phyloP scores from a whole-genome alignment of 2,329 filamentous ascomycete species.

The Ascochyta lentis region DNA sequence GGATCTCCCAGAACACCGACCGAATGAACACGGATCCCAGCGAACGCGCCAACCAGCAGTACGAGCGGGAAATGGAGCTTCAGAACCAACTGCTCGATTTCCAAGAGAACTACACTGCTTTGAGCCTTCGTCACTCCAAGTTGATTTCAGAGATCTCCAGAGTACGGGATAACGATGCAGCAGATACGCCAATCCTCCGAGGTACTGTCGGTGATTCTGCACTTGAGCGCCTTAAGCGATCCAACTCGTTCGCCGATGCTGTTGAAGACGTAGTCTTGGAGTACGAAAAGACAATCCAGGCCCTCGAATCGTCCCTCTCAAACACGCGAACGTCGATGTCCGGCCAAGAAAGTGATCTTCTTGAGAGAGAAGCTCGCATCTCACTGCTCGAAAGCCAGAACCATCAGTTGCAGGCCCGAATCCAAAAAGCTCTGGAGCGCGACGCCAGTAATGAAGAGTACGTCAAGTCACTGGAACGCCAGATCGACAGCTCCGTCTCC shows the following conservation, averaged over 20 bases:
- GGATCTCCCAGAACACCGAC: slow-evolving; percentile 75
- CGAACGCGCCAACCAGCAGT: slow-evolving; percentile 79
- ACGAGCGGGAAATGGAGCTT: slow-evolving; percentile 84
- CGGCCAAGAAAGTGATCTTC: slow-evolving; percentile 80
- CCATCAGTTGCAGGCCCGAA: slow-evolving; percentile 81
- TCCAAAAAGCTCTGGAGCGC: slow-evolving; percentile 93
- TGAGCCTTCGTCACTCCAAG: slow-evolving; percentile 93
- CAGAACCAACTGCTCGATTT: slow-evolving; percentile 92
- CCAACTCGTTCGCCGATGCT: slow-evolving; percentile 93
- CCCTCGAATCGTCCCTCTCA: slow-evolving; percentile 87
- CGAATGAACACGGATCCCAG: slow-evolving; percentile 63
- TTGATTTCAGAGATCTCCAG: slow-evolving; percentile 92
- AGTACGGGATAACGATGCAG: slow-evolving; percentile 70
- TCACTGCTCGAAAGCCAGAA: slow-evolving; percentile 94
- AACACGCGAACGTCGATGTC: slow-evolving; percentile 85
- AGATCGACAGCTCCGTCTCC: slow-evolving; percentile 86
- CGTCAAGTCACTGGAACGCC: slow-evolving; percentile 86
- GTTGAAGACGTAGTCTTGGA: slow-evolving; percentile 96
- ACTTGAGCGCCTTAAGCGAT: slow-evolving; percentile 87
- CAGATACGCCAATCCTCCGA: slow-evolving; percentile 65
- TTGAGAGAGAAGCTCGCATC: slow-evolving; percentile 93
- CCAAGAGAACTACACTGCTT: slow-evolving; percentile 91
- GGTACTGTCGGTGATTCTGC: slow-evolving; percentile 76
- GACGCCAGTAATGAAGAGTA: slow-evolving; percentile 93
- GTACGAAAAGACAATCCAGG: slow-evolving; percentile 98